Evolutionary conservation across 1,284 basidiomycete species (phyloP), one percentile per base, ranked within the genome.

Genomic region (Anthracocystis panici-leucophaei): DNA sequence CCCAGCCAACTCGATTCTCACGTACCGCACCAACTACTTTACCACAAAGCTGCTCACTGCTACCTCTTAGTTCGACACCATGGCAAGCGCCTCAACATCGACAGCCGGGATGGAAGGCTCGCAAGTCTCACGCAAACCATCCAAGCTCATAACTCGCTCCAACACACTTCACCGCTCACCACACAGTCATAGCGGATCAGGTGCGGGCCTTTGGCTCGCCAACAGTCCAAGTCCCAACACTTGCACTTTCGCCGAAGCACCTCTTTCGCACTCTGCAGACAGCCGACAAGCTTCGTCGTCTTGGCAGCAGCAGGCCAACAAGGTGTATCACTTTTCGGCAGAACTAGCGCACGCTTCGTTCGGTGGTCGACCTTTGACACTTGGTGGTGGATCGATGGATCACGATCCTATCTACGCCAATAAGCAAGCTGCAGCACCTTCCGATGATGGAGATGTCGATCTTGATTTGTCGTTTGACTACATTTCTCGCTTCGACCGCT

Each of bases 381-480:
- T 65, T 0, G 46, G 35, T 12, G 67, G 53, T 8, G 51, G 42
- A 8, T 49, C 25, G 7, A 44, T 31, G 12, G 60, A 65, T 41
- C 42, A 31, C 16, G 58, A 61, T 27, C 59, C 52, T 2, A n/a
- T 58, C 50, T 38, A 65, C 51, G 21, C 54, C 40, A 51, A 55
- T 46, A 49, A 57, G 31, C 20, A 33, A 5, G 44, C 45, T 18
- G 51, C 59, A 27, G 65, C 48, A 5, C 27, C 48, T 2, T 62
- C 52, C 3, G 63, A 65, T 11, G 63, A 62, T 38, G 65, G 56
- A 20, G 68, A 74, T 51, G 79, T 81, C 8, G 72, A 81, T 31
- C 66, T 81, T 29, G 75, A 79, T 41, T 52, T 79, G 14, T 78
- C 75, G 7, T 81, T 81, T 52, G 79, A 81, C 55, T 81, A 77